Percentiles rank a stretch among this genome's conserved stretches.
These are phyloP conservation scores for Mycena metata DNA, from an alignment of 768 basidiomycete genomes.

Conservation along the genomic window DNA sequence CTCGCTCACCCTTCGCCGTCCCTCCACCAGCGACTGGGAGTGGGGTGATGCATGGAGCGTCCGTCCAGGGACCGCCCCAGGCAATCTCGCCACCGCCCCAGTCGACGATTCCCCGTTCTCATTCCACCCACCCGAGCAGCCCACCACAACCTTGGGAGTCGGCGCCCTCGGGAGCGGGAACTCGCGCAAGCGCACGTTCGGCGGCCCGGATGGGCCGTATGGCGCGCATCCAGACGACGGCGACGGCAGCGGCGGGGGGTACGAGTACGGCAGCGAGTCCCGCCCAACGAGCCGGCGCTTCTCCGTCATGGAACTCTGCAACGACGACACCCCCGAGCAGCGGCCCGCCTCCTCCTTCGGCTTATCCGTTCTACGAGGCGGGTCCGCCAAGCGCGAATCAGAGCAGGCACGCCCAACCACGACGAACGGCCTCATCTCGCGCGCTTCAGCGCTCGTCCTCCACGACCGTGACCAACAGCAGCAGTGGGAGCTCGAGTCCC, in stretches of 20 bases:
- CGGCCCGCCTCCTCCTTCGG: conserved; percentile 61
- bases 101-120: conserved; percentile 70
- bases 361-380: conserved; percentile 48
- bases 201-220: conserved; percentile 60
- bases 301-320: conserved; percentile 91
- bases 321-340: conserved; percentile 64
- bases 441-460: conserved; percentile 60
- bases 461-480: conserved; percentile 55
- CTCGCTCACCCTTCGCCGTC: conserved; percentile 67
- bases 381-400: conserved; percentile 46
- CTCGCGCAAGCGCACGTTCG: conserved; percentile 66
- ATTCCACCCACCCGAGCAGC: conserved; percentile 52
- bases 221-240: conserved; percentile 41
- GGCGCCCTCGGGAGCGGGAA: conserved; percentile 36
- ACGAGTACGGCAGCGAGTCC: conserved; percentile 81
- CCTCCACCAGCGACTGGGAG: conserved; percentile 59
- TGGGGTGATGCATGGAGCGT: conserved; percentile 43
- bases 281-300: conserved; percentile 84
- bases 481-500: conserved; percentile 38
- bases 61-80: conserved; percentile 81
- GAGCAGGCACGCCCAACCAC: conserved; percentile 54
- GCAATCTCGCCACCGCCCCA: conserved; percentile 69
- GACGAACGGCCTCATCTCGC: conserved; percentile 60
- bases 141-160: conserved; percentile 28
- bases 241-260: conserved; percentile 53